A percentile compares a stretch with the other conserved stretches of the same genome.
phyloP scores from a whole-genome alignment of 176 grass and related monocot genomes.

The Poa annua region DNA sequence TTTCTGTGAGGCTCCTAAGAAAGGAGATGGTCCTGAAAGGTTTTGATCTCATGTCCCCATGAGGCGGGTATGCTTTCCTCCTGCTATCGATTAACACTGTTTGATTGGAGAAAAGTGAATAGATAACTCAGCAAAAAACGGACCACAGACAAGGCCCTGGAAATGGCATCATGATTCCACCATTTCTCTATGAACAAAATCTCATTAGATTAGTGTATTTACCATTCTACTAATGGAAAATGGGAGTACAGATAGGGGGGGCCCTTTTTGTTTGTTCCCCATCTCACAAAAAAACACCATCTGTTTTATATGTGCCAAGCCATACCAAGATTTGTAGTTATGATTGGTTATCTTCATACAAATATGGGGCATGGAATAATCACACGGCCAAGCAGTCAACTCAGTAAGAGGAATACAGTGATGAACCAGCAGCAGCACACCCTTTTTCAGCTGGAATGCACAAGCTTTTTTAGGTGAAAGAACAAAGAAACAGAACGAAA shows the following conservation, averaged over 20 bases:
- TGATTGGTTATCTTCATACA: constrained; percentile 26
- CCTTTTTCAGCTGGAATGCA: constrained; percentile 2
- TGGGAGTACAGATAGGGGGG: constrained; percentile 15
- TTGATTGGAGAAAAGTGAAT: constrained; percentile 22
- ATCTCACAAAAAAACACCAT: constrained; percentile 18
- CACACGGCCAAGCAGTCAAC: constrained; percentile 17
- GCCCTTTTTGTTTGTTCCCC: constrained; percentile 18
- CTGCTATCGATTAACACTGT: constrained; percentile 16
- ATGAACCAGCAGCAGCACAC: constrained; percentile 43
- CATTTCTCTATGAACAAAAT: constrained; percentile 19
- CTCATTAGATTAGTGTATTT: neutral
- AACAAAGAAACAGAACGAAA: constrained; percentile 47
- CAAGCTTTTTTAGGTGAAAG: constrained; percentile 11
- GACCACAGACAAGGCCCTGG: constrained; percentile 20
- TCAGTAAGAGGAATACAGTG: constrained; percentile 22
- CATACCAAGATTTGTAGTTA: constrained; percentile 37
- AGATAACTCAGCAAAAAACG: neutral
- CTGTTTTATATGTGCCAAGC: constrained; percentile 27
- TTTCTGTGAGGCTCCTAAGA: neutral
- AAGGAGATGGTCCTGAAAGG: constrained; percentile 5
- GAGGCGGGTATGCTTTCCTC: neutral
- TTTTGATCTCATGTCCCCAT: neutral
- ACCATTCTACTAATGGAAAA: constrained; percentile 28
- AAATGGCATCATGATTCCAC: constrained; percentile 23
- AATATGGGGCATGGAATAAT: constrained; percentile 28